Evolutionary conservation across 2,329 filamentous ascomycete genomes (phyloP).

Genomic region (Calonectria multiphialidica): DNA sequence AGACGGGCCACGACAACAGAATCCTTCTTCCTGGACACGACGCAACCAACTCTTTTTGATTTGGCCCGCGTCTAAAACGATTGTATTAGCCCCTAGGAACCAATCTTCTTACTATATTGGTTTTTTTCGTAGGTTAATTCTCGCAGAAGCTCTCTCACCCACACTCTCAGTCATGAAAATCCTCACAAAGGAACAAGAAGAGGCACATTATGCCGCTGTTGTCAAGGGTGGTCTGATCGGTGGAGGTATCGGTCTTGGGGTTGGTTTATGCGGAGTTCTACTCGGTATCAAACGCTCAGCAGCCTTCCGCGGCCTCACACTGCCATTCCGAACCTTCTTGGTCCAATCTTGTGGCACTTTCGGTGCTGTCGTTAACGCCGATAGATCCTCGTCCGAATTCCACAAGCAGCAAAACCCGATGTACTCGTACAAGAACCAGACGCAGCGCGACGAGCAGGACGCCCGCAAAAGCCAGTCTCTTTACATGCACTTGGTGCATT

Average conservation of each 20-base stretch:
- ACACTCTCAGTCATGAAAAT: too few relatives aligned
- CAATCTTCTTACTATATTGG: not conserved
- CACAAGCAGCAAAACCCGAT: constrained; percentile 78
- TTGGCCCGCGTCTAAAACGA: not conserved
- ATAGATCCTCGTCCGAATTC: constrained; percentile 74
- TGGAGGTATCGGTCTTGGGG: constrained; percentile 73
- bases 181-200: constrained; percentile 92
- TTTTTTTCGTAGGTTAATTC: not conserved
- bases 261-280: constrained; percentile 77
- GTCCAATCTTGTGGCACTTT: constrained; percentile 87
- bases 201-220: constrained; percentile 84
- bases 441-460: constrained; percentile 67
- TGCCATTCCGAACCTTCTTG: constrained; percentile 93
- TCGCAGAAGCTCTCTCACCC: not conserved
- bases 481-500: constrained; percentile 74
- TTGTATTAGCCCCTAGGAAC: not conserved
- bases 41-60: not conserved
- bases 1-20: too few relatives aligned
- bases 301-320: constrained; percentile 82
- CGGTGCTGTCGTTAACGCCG: constrained; percentile 87
- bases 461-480: constrained; percentile 67
- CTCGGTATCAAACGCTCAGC: constrained; percentile 78
- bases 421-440: constrained; percentile 73
- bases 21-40: not conserved
- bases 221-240: constrained; percentile 84